Conservation (phyloP, 2,329 filamentous ascomycete genomes). For the Aureobasidium subglaciale region DNA sequence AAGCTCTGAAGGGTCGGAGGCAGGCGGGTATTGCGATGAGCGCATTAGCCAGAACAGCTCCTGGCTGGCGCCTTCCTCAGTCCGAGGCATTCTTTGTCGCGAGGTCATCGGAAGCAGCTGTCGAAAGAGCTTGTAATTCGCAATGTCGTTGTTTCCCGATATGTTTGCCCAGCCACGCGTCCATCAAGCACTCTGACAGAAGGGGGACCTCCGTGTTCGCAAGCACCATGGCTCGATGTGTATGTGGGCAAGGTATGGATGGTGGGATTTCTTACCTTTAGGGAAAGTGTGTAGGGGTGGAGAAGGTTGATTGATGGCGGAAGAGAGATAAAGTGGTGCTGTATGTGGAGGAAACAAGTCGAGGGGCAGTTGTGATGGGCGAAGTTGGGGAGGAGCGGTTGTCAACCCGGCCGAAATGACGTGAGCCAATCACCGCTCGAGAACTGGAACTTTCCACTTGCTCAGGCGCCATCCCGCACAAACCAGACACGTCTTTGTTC, state of each 20-base stretch:
- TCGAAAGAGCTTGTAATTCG: background rate
- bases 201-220: conserved; percentile 2
- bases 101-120: background rate
- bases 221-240: background rate
- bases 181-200: conserved; percentile 4
- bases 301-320: background rate
- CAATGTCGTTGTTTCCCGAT: background rate
- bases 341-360: conserved; percentile 10
- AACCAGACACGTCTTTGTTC: conserved; percentile 12
- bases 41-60: background rate
- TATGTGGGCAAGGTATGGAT: background rate
- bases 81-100: background rate
- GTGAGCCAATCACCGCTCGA: conserved; percentile 10
- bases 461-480: conserved; percentile 2
- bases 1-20: conserved; percentile 7
- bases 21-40: conserved; percentile 5
- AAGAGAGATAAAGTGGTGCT: background rate
- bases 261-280: conserved; percentile 10
- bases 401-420: background rate
- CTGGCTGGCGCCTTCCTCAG: background rate
- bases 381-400: conserved; percentile 10
- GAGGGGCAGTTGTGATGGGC: conserved; percentile 2
- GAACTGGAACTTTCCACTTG: conserved; percentile 4
- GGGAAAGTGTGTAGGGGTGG: conserved; percentile 1
- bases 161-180: conserved; percentile 14